Evolutionary conservation across 2,329 filamentous ascomycete genomes (phyloP), one percentile per base, ranked within the genome.

Genomic region (Cadophora malorum): DNA sequence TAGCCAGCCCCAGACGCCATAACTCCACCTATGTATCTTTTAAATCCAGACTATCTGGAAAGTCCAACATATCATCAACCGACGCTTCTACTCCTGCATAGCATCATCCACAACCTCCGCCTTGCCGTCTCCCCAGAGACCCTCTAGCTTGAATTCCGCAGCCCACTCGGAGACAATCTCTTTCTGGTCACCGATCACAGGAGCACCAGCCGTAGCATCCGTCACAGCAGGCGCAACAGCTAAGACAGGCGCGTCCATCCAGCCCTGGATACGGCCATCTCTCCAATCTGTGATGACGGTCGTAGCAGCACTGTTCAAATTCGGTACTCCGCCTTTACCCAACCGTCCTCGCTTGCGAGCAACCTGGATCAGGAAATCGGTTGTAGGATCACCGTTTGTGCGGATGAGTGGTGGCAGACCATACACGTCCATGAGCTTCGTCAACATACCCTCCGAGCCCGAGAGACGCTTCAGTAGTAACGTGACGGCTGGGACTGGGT

Each of bases 201-300:
- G 41, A n/a, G 83, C 80, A 69, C 83, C 80, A 62, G 80, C 79
- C 9, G 76, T 79, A 55, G 78, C 63, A 33, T 72, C 68, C 38
- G 77, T 75, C 56, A 78, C 77, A 70, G 79, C 78, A 55, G 80
- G 79, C 53, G 79, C 75, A 56, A 91, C 85, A 21, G 86, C 81
- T 68, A 93, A 80, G 45, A 86, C 84, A 8, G 94, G 94, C 2
- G 93, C 87, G 74, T 94, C 91, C 59, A 90, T 87, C 94, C 94
- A 97, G 67, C 94, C 94, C 80, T 96, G 93, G 75, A 99, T 96
- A 63, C 96, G 88, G 31, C 94, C 95, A 78, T 98, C 95, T 74
- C 96, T 88, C 93, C 96, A 97, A 82, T 99, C 96, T n/a, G 90
- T 96, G 67, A 99, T 89, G 66, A 99, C 94, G 0, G 93, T 91